Evolutionary conservation across 2,329 filamentous ascomycete species (phyloP).

Genomic region (Aspergillus spinulosporus): DNA sequence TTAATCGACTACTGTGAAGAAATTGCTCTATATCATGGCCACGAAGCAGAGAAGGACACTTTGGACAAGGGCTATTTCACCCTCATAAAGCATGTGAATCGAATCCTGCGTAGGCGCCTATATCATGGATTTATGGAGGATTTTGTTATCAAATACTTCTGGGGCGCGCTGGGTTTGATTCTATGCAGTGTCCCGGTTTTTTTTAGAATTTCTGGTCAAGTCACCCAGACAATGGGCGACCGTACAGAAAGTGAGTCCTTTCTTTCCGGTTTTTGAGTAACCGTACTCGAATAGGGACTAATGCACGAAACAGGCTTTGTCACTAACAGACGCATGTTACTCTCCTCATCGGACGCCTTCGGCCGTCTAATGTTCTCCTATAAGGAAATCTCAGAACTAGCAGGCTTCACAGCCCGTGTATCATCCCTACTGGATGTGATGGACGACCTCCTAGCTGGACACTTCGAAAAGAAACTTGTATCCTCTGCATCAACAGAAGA

Average conservation of each 20-base stretch:
- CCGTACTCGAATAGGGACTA: not conserved
- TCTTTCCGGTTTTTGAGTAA: not conserved
- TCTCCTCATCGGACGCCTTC: constrained; percentile 93
- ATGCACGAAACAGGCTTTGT: constrained; percentile 65
- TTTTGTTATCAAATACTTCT: constrained; percentile 99
- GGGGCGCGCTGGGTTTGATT: constrained; percentile 87
- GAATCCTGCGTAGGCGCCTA: constrained; percentile 83
- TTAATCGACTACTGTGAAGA: constrained; percentile 97
- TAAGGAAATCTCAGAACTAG: constrained; percentile 93
- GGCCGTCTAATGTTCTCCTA: constrained; percentile 97
- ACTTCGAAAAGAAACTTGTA: constrained; percentile 95
- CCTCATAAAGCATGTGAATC: constrained; percentile 97
- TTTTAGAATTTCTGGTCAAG: constrained; percentile 78
- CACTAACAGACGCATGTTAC: constrained; percentile 86
- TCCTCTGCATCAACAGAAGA: constrained; percentile 80
- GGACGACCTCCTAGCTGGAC: constrained; percentile 84
- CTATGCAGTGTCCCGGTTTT: constrained; percentile 96
- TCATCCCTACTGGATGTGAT: constrained; percentile 89
- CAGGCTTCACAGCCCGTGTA: constrained; percentile 91
- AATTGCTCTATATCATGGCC: constrained; percentile 85
- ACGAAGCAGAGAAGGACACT: constrained; percentile 92
- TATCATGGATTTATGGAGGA: constrained; percentile 99
- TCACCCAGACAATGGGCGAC: constrained; percentile 53
- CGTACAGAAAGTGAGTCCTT: constrained; percentile 57
- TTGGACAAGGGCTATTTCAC: constrained; percentile 99